Evolutionary conservation across 257 asterid species (phyloP).

Genomic region (Pogostemon cablin): DNA sequence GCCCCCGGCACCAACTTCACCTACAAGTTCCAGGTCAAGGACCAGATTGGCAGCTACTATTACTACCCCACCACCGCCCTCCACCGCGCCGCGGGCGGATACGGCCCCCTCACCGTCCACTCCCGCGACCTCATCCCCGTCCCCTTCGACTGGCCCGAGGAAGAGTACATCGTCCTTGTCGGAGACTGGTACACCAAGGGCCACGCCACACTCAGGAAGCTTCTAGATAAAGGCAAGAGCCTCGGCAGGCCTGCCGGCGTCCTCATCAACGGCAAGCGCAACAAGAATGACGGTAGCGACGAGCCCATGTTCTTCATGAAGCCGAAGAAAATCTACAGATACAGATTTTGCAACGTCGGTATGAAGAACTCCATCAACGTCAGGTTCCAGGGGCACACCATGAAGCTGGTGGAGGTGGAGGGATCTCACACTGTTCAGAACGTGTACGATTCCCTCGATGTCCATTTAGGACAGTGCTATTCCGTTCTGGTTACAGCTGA

Average conservation of each 20-base stretch:
- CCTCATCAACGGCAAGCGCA: constrained; percentile 53
- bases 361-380: constrained; percentile 51
- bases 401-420: constrained; percentile 58
- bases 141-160: constrained; percentile 56
- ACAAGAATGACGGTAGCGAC: constrained; percentile 35
- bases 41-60: constrained; percentile 58
- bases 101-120: constrained; percentile 48
- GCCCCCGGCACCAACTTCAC: constrained; percentile 53
- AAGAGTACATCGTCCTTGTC: constrained; percentile 42
- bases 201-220: constrained; percentile 33
- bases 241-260: constrained; percentile 51
- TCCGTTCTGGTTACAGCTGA: constrained; percentile 53
- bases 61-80: constrained; percentile 61
- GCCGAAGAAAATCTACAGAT: constrained; percentile 50
- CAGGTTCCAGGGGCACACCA: constrained; percentile 47
- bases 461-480: constrained; percentile 59
- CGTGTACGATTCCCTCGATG: constrained; percentile 54
- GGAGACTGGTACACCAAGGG: constrained; percentile 65
- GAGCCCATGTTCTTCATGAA: constrained; percentile 50
- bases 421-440: constrained; percentile 69
- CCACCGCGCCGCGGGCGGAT: constrained; percentile 66
- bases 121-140: constrained; percentile 62
- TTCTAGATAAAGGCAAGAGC: constrained; percentile 44
- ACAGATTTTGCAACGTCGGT: constrained; percentile 61
- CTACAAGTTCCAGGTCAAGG: constrained; percentile 55